phyloP scores from a whole-genome alignment of 306 rosid genomes.

The Acacia crassicarpa region DNA sequence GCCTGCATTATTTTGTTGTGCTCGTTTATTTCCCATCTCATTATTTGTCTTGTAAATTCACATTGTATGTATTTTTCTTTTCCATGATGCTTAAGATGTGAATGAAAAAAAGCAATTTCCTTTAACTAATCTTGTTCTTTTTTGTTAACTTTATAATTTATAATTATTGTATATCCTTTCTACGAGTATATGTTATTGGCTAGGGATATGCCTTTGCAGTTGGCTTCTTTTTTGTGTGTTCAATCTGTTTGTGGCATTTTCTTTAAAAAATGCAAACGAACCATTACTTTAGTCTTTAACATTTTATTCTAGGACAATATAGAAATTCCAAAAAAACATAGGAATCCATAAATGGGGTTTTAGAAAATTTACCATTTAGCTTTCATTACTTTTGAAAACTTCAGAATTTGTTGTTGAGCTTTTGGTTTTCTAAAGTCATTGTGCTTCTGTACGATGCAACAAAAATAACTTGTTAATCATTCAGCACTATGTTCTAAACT shows the following conservation, averaged over 20 bases:
- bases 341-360: background rate
- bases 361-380: background rate
- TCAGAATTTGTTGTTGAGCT: background rate
- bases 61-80: too few species aligned
- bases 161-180: too few species aligned
- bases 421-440: too few species aligned
- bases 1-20: background rate
- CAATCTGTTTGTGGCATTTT: too few species aligned
- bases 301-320: background rate
- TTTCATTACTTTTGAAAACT: background rate
- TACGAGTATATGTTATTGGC: too few species aligned
- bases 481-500: background rate
- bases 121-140: background rate
- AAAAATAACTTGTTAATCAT: background rate
- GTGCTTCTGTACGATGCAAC: background rate
- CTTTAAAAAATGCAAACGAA: too few species aligned
- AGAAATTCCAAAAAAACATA: background rate
- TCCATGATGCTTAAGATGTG: too few species aligned
- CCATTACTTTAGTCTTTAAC: background rate
- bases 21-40: too few species aligned
- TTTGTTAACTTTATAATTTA: background rate
- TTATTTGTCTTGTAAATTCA: too few species aligned
- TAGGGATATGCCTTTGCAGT: too few species aligned
- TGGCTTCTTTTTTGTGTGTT: too few species aligned
- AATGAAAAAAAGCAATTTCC: background rate